Base-by-base conservation (phyloP, 805 yeast species). In the Pichia paraexigua region DNA sequence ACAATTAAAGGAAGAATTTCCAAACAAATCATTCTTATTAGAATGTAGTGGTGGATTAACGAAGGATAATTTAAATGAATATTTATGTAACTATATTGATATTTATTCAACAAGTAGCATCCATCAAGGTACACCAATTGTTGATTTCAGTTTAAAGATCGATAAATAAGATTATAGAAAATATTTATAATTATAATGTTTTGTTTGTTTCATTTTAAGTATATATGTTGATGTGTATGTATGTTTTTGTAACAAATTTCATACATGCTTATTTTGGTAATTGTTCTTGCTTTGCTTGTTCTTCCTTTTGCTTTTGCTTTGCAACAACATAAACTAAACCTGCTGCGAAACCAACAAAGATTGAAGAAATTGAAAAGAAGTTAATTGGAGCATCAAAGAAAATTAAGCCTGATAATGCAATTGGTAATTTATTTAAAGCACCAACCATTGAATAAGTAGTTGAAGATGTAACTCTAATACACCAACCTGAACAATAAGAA, bases 391-490 rank as follows among this genome's bases (percentile, higher is more conserved):
- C 95, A 64, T 89, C 96, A 65, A 94, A 94, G 80, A 94, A 92
- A 60, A 94, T 66, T 69, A 94, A 80, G 42, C 99, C 99, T 41
- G 96, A 84, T 53, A 94, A 77, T 17, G 99, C 99, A 65, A 94
- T 89, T 66, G 99, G 99, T 63, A 94, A 82, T 75, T 94, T 94
- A 82, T 94, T 94, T 71, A 94, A 80, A 50, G 99, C 99, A 70
- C 99, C 99, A 53, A 94, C 98, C 99, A 94, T 94, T 50, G 97
- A 89, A 76, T 94, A 94, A 51, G 99, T 94, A 51, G 99, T 94
- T 27, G 98, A 91, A 22, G 97, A 89, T 43, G 99, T 94, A 58
- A 94, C 98, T 75, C 99, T 88, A 59, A 94, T 96, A 80, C 99
- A 94, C 99, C 99, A 94, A 56, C 97, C 99, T 13, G 98, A 90